Evolutionary conservation across 2,329 filamentous ascomycete genomes (phyloP), one percentile per base, ranked within the genome.

Genomic region (Tolypocladium capitatum): DNA sequence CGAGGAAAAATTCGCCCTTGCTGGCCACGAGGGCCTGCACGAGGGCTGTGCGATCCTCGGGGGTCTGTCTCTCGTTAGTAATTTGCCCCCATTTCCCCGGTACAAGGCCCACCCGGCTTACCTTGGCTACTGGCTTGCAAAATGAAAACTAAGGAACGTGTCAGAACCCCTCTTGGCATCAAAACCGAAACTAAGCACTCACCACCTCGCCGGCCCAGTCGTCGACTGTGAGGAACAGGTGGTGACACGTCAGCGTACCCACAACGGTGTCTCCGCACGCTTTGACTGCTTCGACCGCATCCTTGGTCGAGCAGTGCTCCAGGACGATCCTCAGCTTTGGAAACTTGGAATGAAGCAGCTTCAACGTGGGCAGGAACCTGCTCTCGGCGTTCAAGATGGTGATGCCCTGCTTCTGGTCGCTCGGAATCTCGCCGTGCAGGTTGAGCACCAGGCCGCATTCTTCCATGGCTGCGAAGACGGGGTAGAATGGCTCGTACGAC

Each of bases 381-480:
- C 71, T 68, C 54, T 73, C 70, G 40, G 45, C 45, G 24, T 46
- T 44, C 4, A 71, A 58, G 1, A 71, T 70, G 31, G 63, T 53
- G 24, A 61, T 64, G n/a, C 71, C 71, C 2, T 74, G 73, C 0
- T 81, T 63, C 43, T 66, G 59, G 4, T 64, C 60, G 48, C 65
- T 65, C 3, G 66, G 83, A n/a, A 83, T 79, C 67, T 96, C 91
- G 54, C 90, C 91, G 63, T 97, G 90, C n/a, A 97, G 72, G 68
- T 96, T 96, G 38, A 94, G 74, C n/a, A 94, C 76, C 61, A 95
- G 72, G 55, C 83, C 81, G 55, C 89, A 79, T 50, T 81, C 70
- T 62, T 95, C 84, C 90, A 97, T 96, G 54, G 86, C 85, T n/a
- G 75, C 77, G 60, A 97, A 94, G 14, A 91, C 85, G 7, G 80